These are phyloP conservation scores for Metarhizium sp. DNA, from an alignment of 2,329 filamentous ascomycete species.

Conservation along the genomic window DNA sequence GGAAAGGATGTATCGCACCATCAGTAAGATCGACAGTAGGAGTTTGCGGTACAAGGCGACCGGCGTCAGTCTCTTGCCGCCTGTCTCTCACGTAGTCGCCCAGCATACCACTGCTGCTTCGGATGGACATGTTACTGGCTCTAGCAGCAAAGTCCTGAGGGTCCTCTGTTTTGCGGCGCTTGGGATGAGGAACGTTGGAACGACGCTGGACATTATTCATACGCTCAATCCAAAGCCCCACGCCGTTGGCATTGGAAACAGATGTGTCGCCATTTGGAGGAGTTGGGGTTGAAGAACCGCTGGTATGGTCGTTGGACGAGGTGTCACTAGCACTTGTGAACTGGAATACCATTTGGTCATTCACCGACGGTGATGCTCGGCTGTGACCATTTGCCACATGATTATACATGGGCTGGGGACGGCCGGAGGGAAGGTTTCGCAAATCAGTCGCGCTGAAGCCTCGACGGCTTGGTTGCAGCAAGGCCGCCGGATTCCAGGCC, in stretches of 20 bases:
- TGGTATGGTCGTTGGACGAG: constrained; percentile 22
- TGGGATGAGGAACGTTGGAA: constrained; percentile 45
- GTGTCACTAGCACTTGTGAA: constrained; percentile 28
- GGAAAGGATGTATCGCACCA: constrained; percentile 21
- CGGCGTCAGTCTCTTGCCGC: constrained; percentile 31
- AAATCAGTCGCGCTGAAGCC: constrained; percentile 18
- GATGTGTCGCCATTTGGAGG: constrained; percentile 16
- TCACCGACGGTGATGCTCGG: constrained; percentile 11
- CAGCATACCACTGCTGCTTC: constrained; percentile 45
- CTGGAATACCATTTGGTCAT: constrained; percentile 28
- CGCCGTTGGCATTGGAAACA: constrained; percentile 24
- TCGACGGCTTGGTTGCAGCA: constrained; percentile 29
- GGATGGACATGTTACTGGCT: constrained; percentile 15
- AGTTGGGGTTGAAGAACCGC: constrained; percentile 23
- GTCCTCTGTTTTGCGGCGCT: constrained; percentile 53
- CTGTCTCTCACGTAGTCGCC: constrained; percentile 58
- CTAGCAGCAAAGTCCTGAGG: constrained; percentile 32
- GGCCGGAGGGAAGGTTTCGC: constrained; percentile 15
- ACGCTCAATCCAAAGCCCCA: constrained; percentile 60
- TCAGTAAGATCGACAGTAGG: constrained; percentile 51
- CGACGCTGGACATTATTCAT: constrained; percentile 68
- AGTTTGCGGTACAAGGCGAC: constrained; percentile 17
- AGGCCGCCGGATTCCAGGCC: constrained; percentile 31
- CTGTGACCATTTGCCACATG: constrained; percentile 7
- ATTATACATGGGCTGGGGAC: constrained; percentile 6